Base-by-base conservation (phyloP, 1,139 yeast species). In the Hanseniaspora gamundiae region DNA sequence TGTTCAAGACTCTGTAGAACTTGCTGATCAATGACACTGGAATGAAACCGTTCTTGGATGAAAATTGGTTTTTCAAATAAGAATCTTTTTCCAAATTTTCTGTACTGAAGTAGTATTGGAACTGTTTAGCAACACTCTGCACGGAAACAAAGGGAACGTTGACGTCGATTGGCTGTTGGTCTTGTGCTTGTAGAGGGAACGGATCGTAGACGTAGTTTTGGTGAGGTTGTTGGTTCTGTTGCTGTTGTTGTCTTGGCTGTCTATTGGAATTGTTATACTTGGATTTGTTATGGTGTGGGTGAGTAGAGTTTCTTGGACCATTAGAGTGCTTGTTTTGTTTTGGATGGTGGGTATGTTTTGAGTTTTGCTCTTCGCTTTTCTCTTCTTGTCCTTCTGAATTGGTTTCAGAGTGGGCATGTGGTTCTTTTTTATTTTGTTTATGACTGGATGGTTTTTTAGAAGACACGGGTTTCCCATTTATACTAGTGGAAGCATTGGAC, bases 51-150 rank as follows among this genome's bases (percentile, higher is more conserved):
- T 30, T 31, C 16, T 59, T 59, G 24, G 52, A 52, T 17, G 59
- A 54, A 33, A 61, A 47, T 38, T 57, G 56, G 8, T 56, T 47
- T 47, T 53, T 54, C 47, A 61, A 47, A 39, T 52, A 61, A n/a
- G 48, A 46, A 47, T 61, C 65, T 36, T 56, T 41, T 21, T 48
- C 42, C 62, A 91, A 71, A 65, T 91, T 91, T 56, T 87, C 95
- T 45, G 80, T 72, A 24, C 93, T 80, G 64, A 91, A 82, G 64
- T 91, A 91, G 68, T 88, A 91, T 59, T 85, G 91, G 47, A 87
- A 68, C 69, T 87, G 96, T 53, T 73, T 74, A 24, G 60, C 60
- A 31, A 57, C 52, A 42, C 53, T 58, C 40, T 55, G 51, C 70
- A 70, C 59, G 67, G 62, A 59, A 46, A 53, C 49, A 39, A 58